A percentile compares a stretch with the other conserved stretches of the same genome.
Evolutionary conservation across 805 yeast species (phyloP).

Genomic region (Suhomyces canberraensis): DNA sequence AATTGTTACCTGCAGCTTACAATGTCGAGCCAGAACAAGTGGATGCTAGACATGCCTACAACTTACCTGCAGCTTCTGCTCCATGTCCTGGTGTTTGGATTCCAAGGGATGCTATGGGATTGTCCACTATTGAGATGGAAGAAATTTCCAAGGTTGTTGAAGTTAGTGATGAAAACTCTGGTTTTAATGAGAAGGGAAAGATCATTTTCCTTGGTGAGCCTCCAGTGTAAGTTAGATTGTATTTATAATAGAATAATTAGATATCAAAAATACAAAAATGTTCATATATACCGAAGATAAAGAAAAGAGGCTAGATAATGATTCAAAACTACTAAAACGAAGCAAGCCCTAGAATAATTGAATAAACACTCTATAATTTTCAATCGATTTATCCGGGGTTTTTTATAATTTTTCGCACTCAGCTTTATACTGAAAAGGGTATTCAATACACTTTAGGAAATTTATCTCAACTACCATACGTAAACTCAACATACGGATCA

Average conservation of each 20-base stretch:
- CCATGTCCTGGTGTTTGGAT: constrained; percentile 83
- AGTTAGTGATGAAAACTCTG: constrained; percentile 67
- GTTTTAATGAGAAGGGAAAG: constrained; percentile 40
- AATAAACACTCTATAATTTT: too few species aligned
- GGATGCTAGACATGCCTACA: constrained; percentile 63
- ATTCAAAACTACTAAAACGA: too few species aligned
- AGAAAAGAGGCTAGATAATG: too few species aligned
- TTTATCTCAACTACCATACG: too few species aligned
- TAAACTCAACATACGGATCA: too few species aligned
- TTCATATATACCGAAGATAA: too few species aligned
- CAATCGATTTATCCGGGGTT: too few species aligned
- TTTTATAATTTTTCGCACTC: too few species aligned
- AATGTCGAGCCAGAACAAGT: constrained; percentile 38
- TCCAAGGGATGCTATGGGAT: constrained; percentile 85
- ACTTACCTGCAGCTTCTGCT: constrained; percentile 69
- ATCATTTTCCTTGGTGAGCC: constrained; percentile 32
- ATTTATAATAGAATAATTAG: neutral
- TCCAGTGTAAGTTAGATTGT: constrained; percentile 15
- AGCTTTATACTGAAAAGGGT: too few species aligned
- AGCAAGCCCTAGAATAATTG: too few species aligned
- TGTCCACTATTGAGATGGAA: constrained; percentile 59
- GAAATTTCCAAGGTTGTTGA: constrained; percentile 53
- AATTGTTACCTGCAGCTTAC: constrained; percentile 33
- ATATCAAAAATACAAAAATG: too few species aligned
- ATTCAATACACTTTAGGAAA: too few species aligned